Evolutionary conservation across 805 yeast genomes (phyloP).

Genomic region (Saturnispora quitensis): DNA sequence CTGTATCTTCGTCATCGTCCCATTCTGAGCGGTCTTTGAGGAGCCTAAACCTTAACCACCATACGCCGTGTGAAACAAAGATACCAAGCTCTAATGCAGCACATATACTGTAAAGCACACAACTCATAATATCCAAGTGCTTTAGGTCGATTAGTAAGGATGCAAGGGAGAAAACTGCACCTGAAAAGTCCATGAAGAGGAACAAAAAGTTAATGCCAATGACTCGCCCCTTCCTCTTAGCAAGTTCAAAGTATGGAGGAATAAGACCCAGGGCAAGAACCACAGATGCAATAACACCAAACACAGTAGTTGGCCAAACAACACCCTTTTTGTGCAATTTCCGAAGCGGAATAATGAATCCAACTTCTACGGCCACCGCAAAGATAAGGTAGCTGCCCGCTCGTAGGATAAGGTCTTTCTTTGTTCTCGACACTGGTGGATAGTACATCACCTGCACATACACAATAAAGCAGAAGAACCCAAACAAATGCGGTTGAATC

Average conservation of each 20-base stretch:
- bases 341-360: slow-evolving; percentile 42
- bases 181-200: slow-evolving; percentile 39
- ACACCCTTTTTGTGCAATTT: slow-evolving; percentile 34
- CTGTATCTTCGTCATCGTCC: neutral
- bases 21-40: slow-evolving; percentile 10
- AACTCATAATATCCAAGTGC: slow-evolving; percentile 67
- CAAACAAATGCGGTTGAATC: slow-evolving; percentile 47
- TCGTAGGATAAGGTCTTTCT: slow-evolving; percentile 23
- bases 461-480: slow-evolving; percentile 38
- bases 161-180: slow-evolving; percentile 56
- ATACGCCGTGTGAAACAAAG: slow-evolving; percentile 55
- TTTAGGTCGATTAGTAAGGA: slow-evolving; percentile 43
- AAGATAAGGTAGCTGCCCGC: slow-evolving; percentile 30
- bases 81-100: slow-evolving; percentile 73
- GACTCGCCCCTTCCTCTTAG: slow-evolving; percentile 43
- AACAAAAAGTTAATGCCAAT: slow-evolving; percentile 47
- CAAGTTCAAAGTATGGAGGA: slow-evolving; percentile 48
- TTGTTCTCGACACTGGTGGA: slow-evolving; percentile 36
- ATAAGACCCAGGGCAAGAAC: slow-evolving; percentile 41
- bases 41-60: slow-evolving; percentile 45
- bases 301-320: slow-evolving; percentile 38
- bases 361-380: slow-evolving; percentile 35
- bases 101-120: slow-evolving; percentile 65
- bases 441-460: slow-evolving; percentile 44
- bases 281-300: slow-evolving; percentile 43